A percentile compares a stretch with the other conserved stretches of the same genome.
Conservation (phyloP, 2,329 filamentous ascomycete species). For the Penicillium concentricum region DNA sequence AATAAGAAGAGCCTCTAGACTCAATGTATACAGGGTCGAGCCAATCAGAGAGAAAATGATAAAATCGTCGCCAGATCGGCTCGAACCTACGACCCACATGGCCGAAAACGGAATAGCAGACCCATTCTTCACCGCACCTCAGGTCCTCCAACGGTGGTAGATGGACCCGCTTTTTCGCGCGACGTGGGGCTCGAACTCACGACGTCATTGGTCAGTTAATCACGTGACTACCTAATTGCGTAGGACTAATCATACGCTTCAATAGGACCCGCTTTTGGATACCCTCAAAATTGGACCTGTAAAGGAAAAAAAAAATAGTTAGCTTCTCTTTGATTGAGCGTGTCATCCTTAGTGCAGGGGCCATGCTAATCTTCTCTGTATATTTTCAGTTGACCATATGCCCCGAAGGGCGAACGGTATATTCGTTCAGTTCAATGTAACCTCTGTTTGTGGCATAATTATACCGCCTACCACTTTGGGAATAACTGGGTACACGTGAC, state of each 20-base stretch:
- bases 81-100: background rate
- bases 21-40: no score
- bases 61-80: background rate
- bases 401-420: conserved; percentile 25
- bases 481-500: background rate
- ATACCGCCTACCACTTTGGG: background rate
- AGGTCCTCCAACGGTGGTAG: background rate
- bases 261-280: background rate
- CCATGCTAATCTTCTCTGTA: conserved; percentile 81
- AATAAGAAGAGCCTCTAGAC: background rate
- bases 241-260: background rate
- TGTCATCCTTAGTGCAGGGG: conserved; percentile 82
- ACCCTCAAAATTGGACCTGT: background rate
- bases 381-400: conserved; percentile 66
- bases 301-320: background rate
- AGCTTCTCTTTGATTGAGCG: conserved; percentile 1
- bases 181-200: background rate
- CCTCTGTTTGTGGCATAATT: background rate
- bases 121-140: background rate
- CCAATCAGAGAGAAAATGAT: background rate
- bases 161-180: background rate
- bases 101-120: background rate
- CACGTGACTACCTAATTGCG: background rate
- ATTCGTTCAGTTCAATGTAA: background rate
- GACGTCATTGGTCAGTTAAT: fast-evolving